These are phyloP conservation scores for Yarrowia sp. DNA, from an alignment of 805 yeast genomes.

Conservation along the genomic window DNA sequence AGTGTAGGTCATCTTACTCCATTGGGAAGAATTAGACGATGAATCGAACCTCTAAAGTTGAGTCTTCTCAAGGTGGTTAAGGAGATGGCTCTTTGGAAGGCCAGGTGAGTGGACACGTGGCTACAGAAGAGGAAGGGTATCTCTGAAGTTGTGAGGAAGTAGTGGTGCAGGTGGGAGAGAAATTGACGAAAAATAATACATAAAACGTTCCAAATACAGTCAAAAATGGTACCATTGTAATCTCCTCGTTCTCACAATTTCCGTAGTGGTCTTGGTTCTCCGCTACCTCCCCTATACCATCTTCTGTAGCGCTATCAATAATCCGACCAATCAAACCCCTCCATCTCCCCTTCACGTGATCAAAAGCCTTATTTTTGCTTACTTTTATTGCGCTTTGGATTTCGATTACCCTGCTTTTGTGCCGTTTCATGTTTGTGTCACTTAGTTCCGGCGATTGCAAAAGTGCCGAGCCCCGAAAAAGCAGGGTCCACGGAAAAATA, in stretches of 20 bases:
- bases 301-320: no score
- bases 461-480: conserved; percentile 4
- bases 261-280: background rate
- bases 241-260: background rate
- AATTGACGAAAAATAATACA: no score
- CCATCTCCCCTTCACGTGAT: background rate
- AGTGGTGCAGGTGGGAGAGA: no score
- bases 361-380: background rate
- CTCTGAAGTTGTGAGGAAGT: no score
- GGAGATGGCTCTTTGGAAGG: background rate
- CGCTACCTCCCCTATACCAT: no score
- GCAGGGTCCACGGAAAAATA: conserved; percentile 26
- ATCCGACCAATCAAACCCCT: background rate
- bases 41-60: background rate
- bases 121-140: background rate
- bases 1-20: conserved; percentile 24
- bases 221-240: background rate
- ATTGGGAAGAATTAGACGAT: conserved; percentile 36
- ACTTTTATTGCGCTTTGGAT: background rate
- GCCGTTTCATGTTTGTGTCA: conserved; percentile 13
- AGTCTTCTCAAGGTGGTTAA: background rate
- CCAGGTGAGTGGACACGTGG: conserved; percentile 3
- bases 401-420: conserved; percentile 7
- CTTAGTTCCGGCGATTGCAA: background rate
- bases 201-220: no score